Evolutionary conservation across 192 early-diverging fungal species (phyloP).

Genomic region (Gonapodya prolifera): DNA sequence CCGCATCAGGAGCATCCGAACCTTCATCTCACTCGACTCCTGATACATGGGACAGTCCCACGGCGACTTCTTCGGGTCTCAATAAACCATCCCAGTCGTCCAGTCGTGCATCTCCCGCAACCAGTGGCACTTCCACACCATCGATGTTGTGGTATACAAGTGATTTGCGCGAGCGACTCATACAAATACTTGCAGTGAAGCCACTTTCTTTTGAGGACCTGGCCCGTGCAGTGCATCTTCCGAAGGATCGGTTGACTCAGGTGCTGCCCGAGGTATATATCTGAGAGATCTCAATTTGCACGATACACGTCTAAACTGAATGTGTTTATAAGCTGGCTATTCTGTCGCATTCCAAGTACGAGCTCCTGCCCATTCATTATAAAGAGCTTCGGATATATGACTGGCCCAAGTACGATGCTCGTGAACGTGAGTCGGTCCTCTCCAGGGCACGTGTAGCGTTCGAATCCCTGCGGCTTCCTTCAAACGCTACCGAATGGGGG

Average conservation of each 20-base stretch:
- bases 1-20: neutral
- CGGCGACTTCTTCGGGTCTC: neutral
- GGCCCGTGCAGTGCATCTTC: neutral
- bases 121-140: neutral
- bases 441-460: conserved; percentile 33
- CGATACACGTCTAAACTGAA: too few species aligned
- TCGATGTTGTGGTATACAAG: neutral
- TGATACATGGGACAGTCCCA: neutral
- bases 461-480: conserved; percentile 27
- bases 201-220: neutral
- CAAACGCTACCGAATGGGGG: conserved; percentile 25
- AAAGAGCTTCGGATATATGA: conserved; percentile 31
- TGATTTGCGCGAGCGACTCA: neutral
- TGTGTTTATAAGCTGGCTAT: neutral
- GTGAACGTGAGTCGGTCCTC: conserved; percentile 21
- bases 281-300: neutral
- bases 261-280: neutral
- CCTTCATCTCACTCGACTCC: neutral
- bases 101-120: neutral
- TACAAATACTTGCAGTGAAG: neutral
- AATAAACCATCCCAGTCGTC: neutral
- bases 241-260: neutral
- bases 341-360: neutral
- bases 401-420: conserved; percentile 32
- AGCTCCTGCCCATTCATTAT: conserved; percentile 28